Evolutionary conservation across 768 basidiomycete species (phyloP).

Genomic region (Mycena chlorophos): DNA sequence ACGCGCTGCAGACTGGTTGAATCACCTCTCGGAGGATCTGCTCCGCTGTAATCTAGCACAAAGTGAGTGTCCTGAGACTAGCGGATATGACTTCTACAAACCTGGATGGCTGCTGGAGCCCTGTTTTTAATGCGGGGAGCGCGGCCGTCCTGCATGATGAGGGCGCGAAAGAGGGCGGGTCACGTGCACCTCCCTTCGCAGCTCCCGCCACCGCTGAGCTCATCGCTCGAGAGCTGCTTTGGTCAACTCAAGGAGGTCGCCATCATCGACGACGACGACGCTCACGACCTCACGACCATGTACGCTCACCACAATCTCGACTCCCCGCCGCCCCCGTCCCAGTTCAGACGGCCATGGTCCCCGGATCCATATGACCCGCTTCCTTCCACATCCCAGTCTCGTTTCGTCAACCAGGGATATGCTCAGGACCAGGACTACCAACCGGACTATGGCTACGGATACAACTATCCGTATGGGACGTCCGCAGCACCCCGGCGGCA

Average conservation of each 20-base stretch:
- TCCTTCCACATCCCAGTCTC: constrained; percentile 30
- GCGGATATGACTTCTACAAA: constrained; percentile 35
- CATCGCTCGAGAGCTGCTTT: background rate
- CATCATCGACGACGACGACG: background rate
- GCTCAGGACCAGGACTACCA: constrained; percentile 22
- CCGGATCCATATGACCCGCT: constrained; percentile 55
- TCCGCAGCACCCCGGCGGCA: constrained; percentile 31
- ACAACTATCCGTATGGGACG: constrained; percentile 10
- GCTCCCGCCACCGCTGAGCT: background rate
- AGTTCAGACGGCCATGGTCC: constrained; percentile 66
- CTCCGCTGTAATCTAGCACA: constrained; percentile 88
- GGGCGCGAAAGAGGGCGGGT: background rate
- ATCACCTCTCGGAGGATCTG: constrained; percentile 91
- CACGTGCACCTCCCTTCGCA: background rate
- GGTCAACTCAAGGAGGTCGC: background rate
- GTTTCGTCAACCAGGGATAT: constrained; percentile 22
- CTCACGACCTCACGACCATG: constrained; percentile 33
- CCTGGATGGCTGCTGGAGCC: constrained; percentile 91
- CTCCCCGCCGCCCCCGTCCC: constrained; percentile 50
- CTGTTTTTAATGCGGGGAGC: constrained; percentile 93
- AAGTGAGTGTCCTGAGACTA: constrained; percentile 12
- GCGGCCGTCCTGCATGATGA: constrained; percentile 74
- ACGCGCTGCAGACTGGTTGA: background rate
- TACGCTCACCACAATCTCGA: constrained; percentile 47
- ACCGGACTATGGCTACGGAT: constrained; percentile 18